Percentiles rank a stretch among this genome's conserved stretches.
phyloP scores from a whole-genome alignment of 306 rosid genomes.

The Prunus campanulata region DNA sequence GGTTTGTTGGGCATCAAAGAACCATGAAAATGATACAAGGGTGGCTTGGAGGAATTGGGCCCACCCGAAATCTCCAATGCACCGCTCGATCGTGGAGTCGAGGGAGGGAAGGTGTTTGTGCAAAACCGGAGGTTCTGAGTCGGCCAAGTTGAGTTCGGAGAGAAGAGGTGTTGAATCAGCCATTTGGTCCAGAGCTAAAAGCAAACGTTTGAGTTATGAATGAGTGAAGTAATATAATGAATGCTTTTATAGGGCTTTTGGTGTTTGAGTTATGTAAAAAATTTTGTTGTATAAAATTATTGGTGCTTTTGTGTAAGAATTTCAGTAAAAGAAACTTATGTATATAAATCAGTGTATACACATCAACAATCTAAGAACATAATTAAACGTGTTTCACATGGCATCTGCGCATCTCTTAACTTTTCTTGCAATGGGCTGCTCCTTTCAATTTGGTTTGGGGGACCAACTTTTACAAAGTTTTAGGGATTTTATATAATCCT shows the following conservation, averaged over 20 bases:
- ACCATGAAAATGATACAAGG: conserved; percentile 49
- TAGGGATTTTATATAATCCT: not conserved
- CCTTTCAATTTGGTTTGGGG: too few relatives aligned
- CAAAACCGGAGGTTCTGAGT: not conserved
- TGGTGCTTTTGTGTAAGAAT: too few relatives aligned
- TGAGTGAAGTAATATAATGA: not conserved
- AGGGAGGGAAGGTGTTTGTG: conserved; percentile 39
- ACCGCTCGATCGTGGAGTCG: conserved; percentile 42
- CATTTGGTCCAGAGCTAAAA: conserved; percentile 20
- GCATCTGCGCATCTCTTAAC: too few relatives aligned
- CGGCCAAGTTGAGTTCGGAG: conserved; percentile 13
- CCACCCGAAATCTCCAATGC: conserved; percentile 44
- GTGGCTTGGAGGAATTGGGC: conserved; percentile 49
- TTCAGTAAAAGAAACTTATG: too few relatives aligned
- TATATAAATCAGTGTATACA: too few relatives aligned
- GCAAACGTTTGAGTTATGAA: not conserved
- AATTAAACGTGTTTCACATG: too few relatives aligned
- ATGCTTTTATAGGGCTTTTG: not conserved
- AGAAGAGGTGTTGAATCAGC: conserved; percentile 34
- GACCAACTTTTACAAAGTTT: not conserved
- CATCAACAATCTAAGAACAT: too few relatives aligned
- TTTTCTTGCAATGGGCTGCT: too few relatives aligned
- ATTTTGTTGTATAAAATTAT: too few relatives aligned
- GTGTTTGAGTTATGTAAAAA: not conserved
- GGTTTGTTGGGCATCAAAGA: conserved; percentile 62